Percentiles rank a stretch among this genome's conserved stretches.
These are phyloP conservation scores for Erysimum pusillum DNA, from an alignment of 441 rosid species.

Conservation along the genomic window DNA sequence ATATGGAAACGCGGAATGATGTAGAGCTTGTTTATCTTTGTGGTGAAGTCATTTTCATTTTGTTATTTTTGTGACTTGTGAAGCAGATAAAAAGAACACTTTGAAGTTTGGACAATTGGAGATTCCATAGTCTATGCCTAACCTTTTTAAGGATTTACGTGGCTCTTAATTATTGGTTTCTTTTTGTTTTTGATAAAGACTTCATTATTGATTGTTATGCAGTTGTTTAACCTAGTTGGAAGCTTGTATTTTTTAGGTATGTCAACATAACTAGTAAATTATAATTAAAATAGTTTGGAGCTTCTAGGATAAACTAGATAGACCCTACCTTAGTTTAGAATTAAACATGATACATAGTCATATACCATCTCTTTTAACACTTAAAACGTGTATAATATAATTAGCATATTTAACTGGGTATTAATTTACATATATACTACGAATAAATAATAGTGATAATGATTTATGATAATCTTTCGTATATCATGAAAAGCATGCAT, in stretches of 20 bases:
- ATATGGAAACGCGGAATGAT: neutral
- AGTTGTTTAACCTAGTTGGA: conserved; percentile 14
- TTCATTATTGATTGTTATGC: neutral
- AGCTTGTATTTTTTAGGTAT: conserved; percentile 28
- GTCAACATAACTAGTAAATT: conserved; percentile 28
- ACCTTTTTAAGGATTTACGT: neutral
- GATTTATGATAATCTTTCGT: neutral
- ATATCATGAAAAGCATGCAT: neutral
- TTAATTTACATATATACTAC: neutral
- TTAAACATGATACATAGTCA: neutral
- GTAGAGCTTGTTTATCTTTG: conserved; percentile 3
- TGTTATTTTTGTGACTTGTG: neutral
- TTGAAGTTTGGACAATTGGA: conserved; percentile 6
- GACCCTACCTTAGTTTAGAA: conserved; percentile 29
- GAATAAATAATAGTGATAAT: neutral
- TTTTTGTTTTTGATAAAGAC: too few relatives aligned
- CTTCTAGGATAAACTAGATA: conserved; percentile 21
- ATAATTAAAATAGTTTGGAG: conserved; percentile 23
- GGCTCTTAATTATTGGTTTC: conserved; percentile 1
- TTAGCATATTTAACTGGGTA: neutral
- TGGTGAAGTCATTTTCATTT: neutral
- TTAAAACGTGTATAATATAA: neutral
- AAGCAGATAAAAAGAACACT: neutral
- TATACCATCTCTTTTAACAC: neutral
- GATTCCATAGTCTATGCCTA: neutral